Conservation (phyloP, 106 monocot species). For the Triglochin maritima region DNA sequence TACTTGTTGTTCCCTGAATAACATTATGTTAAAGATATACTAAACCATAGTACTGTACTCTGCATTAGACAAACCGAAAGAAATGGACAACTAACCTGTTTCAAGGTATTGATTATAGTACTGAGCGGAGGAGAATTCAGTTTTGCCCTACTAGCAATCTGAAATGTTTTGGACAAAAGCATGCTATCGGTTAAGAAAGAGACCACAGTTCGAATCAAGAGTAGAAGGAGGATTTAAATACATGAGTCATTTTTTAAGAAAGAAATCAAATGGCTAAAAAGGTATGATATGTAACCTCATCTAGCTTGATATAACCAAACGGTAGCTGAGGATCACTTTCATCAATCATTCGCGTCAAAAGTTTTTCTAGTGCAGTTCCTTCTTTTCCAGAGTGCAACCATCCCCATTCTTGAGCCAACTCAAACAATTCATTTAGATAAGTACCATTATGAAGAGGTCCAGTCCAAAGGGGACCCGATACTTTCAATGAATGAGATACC, state of each 20-base stretch:
- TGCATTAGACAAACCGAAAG: background rate
- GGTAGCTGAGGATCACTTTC: conserved; percentile 68
- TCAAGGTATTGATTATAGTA: conserved; percentile 36
- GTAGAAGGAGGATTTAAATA: too few species aligned
- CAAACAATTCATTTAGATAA: conserved; percentile 60
- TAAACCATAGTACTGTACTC: background rate
- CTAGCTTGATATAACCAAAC: conserved; percentile 87
- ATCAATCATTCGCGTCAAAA: conserved; percentile 58
- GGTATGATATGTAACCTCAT: conserved; percentile 47
- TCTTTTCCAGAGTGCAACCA: conserved; percentile 44
- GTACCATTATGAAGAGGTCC: conserved; percentile 75
- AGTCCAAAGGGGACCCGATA: conserved; percentile 93
- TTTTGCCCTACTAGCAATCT: conserved; percentile 74
- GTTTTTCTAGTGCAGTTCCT: conserved; percentile 44
- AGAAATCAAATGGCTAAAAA: background rate
- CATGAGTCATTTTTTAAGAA: background rate
- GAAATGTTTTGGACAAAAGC: conserved; percentile 4
- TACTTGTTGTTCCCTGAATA: background rate
- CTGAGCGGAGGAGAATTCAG: conserved; percentile 66
- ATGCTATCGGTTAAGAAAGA: background rate
- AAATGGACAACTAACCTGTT: conserved; percentile 33
- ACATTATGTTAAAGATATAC: too few species aligned
- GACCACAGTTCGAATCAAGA: background rate
- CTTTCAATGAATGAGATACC: conserved; percentile 41
- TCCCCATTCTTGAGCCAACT: conserved; percentile 72